A percentile compares a stretch with the other conserved stretches of the same genome.
Evolutionary conservation across 2,329 filamentous ascomycete species (phyloP).

Genomic region (Nakataea oryzae): DNA sequence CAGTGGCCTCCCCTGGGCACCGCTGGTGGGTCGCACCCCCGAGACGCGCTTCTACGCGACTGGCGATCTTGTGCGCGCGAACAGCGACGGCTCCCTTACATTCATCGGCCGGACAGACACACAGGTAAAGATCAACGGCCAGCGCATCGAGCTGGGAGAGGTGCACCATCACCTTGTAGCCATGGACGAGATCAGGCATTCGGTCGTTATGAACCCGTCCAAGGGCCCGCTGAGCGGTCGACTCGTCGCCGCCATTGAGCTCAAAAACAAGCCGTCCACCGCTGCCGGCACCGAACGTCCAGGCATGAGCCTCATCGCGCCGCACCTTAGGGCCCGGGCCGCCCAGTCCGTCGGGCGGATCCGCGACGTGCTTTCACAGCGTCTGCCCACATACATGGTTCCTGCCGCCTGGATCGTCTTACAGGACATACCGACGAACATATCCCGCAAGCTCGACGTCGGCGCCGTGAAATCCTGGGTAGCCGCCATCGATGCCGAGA

Average conservation of each 20-base stretch:
- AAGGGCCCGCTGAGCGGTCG: neutral
- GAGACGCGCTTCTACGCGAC: neutral
- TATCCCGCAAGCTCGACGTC: neutral
- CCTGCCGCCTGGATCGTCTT: neutral
- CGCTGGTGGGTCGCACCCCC: neutral
- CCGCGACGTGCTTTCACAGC: neutral
- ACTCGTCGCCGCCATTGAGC: neutral
- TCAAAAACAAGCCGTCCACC: neutral
- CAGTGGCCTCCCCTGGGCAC: neutral
- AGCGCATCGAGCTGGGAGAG: constrained; percentile 3
- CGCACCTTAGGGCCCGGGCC: neutral
- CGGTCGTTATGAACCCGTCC: neutral
- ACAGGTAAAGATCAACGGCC: constrained; percentile 2
- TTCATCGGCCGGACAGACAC: neutral
- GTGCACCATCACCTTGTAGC: neutral
- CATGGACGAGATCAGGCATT: neutral
- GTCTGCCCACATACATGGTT: neutral
- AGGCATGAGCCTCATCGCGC: neutral
- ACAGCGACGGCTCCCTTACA: neutral
- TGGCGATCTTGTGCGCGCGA: neutral
- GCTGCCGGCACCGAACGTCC: neutral
- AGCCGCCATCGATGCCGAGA: too few relatives aligned
- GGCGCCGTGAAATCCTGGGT: too few relatives aligned
- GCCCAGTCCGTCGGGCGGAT: neutral
- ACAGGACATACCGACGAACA: neutral